These are phyloP conservation scores for Serendipita sp. DNA, from an alignment of 768 basidiomycete genomes.

Conservation along the genomic window DNA sequence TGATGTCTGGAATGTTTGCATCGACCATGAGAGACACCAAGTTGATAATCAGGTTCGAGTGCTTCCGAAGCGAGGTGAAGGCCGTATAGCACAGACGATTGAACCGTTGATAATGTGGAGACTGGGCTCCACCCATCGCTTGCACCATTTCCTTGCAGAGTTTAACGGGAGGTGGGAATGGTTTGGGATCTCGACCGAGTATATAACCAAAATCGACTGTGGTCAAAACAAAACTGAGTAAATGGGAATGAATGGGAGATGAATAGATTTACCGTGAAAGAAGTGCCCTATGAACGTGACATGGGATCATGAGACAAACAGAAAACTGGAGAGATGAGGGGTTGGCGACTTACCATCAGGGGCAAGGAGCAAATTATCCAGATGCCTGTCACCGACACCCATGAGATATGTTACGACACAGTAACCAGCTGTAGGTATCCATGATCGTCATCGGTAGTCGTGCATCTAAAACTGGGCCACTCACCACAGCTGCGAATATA, in stretches of 20 bases:
- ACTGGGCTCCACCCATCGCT: conserved; percentile 95
- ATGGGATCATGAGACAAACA: not conserved
- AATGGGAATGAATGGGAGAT: not conserved
- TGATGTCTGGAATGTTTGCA: conserved; percentile 95
- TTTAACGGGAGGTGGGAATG: conserved; percentile 94
- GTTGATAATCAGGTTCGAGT: conserved; percentile 92
- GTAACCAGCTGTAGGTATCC: conserved; percentile 62
- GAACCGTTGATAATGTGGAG: conserved; percentile 91
- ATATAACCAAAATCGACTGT: conserved; percentile 95
- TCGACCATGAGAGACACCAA: conserved; percentile 94
- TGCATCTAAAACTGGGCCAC: conserved; percentile 17
- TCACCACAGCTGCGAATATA: conserved; percentile 92
- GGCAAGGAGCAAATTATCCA: conserved; percentile 85
- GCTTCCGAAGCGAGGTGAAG: conserved; percentile 89
- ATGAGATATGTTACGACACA: conserved; percentile 93
- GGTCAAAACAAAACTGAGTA: conserved; percentile 25
- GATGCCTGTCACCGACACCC: conserved; percentile 92
- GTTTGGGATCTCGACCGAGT: conserved; percentile 91
- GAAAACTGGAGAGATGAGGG: not conserved
- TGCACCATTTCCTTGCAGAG: conserved; percentile 99
- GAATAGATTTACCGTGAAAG: conserved; percentile 47
- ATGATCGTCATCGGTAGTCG: conserved; percentile 11
- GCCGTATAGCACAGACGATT: conserved; percentile 97
- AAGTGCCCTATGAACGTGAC: conserved; percentile 49
- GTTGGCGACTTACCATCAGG: conserved; percentile 53